Evolutionary conservation across 2,329 filamentous ascomycete species (phyloP), one percentile per base, ranked within the genome.

Genomic region (Pochonia chlamydosporia): DNA sequence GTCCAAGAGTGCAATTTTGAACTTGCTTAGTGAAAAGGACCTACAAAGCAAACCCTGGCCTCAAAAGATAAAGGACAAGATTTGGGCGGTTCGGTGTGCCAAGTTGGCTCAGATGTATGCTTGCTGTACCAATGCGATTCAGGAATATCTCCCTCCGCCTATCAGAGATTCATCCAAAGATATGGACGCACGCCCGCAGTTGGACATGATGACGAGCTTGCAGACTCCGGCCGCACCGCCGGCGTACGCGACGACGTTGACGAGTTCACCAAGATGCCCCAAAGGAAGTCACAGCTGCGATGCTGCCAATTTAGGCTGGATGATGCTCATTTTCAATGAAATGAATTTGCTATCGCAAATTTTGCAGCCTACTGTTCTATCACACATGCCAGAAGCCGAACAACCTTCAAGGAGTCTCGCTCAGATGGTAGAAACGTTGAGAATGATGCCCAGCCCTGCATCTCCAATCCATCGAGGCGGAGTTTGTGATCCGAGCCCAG

Each of bases 241-340:
- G 5, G 41, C 49, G 10, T 49, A 51, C 8, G 52, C 54, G 5
- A 52, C 53, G 16, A 46, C 54, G 14, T 52, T 73, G 3, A 69
- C 65, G 1, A 68, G 63, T 26, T 62, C 57, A 1, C 66, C 74
- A 3, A 66, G 75, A 28, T 79, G 76, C 47, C 73, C 74, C 14
- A 74, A 67, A 48, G 72, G 73, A 1, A 73, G 68, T 46, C 73
- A 72, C 46, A 61, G 63, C 55, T 79, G 76, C 46, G 76, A 79
- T 51, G 73, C 75, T 0, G 68, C 69, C 0, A 78, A 75, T 45
- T 62, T 79, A 0, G 76, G 76, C 3, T 79, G 74, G 74, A 55
- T 77, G 28, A 74, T 79, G 69, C 63, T 76, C n/a, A 61, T 71
- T 0, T 73, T 71, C 45, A 71, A 71, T 43, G 72, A 78, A 52